A percentile compares a stretch with the other conserved stretches of the same genome.
Conservation (phyloP, 768 basidiomycete genomes). For the Leccinum obscurum region DNA sequence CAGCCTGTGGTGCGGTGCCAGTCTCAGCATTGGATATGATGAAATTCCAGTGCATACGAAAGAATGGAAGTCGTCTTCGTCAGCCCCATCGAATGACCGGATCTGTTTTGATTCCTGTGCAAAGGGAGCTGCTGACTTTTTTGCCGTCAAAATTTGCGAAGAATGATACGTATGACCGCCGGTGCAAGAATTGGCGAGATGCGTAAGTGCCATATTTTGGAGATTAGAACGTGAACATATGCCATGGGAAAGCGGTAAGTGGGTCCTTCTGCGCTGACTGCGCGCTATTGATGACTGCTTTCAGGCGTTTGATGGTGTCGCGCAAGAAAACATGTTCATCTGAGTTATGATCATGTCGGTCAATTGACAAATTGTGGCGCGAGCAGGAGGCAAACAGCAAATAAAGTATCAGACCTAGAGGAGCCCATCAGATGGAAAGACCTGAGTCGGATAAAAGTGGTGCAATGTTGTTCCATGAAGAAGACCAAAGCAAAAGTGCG, state of each 20-base stretch:
- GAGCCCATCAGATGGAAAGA: neutral
- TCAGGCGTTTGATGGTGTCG: neutral
- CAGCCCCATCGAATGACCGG: neutral
- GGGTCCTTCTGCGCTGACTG: neutral
- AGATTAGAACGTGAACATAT: constrained; percentile 8
- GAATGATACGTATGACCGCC: constrained; percentile 4
- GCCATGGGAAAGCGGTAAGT: neutral
- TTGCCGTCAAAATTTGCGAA: neutral
- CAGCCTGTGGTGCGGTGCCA: constrained; percentile 1
- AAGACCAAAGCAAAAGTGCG: neutral
- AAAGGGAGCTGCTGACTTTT: neutral
- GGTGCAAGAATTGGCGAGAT: neutral
- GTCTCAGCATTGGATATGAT: constrained; percentile 5
- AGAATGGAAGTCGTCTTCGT: constrained; percentile 20
- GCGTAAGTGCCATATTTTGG: neutral
- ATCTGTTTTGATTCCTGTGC: constrained; percentile 10
- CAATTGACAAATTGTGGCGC: neutral
- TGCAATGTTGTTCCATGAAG: constrained; percentile 19
- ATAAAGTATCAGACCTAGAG: too few relatives aligned
- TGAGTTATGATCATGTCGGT: neutral
- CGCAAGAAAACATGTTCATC: neutral
- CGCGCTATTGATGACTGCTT: neutral
- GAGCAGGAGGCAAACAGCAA: neutral
- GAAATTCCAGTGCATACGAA: constrained; percentile 12
- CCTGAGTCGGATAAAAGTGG: neutral